Conservation (phyloP, 1,284 basidiomycete species). For the Tremellales sp. region DNA sequence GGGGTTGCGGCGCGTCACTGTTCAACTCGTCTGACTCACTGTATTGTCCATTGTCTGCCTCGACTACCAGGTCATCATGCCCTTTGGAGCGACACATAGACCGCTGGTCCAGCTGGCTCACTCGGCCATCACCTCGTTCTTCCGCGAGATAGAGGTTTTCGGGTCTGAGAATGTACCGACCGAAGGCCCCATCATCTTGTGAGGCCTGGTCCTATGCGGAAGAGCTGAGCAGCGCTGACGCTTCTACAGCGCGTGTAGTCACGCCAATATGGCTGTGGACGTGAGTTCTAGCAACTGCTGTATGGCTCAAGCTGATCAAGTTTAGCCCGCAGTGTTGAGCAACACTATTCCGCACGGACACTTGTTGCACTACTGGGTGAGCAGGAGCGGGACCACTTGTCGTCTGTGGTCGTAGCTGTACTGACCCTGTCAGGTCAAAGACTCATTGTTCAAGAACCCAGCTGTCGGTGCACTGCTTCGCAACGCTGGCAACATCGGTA, state of each 20-base stretch:
- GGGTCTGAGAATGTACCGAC: conserved; percentile 78
- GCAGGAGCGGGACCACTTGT: conserved; percentile 47
- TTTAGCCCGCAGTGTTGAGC: conserved; percentile 43
- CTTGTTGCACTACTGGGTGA: conserved; percentile 88
- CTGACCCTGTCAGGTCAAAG: conserved; percentile 45
- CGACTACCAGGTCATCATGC: too few species aligned
- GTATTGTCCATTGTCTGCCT: too few species aligned
- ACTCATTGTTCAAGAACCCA: conserved; percentile 70
- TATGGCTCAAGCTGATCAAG: not conserved
- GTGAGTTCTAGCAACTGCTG: conserved; percentile 53
- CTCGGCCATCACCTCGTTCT: conserved; percentile 76
- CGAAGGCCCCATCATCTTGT: conserved; percentile 84
- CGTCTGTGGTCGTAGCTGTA: not conserved
- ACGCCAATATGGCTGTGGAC: conserved; percentile 92
- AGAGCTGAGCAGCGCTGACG: conserved; percentile 7
- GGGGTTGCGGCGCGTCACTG: too few species aligned
- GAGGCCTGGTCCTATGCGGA: conserved; percentile 44
- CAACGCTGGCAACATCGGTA: conserved; percentile 79
- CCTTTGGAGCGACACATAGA: conserved; percentile 57
- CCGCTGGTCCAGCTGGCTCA: conserved; percentile 64
- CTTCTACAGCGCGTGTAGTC: conserved; percentile 67
- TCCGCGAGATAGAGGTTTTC: conserved; percentile 75
- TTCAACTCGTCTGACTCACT: too few species aligned
- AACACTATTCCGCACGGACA: conserved; percentile 42
- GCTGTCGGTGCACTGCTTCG: conserved; percentile 68